Evolutionary conservation across 768 basidiomycete genomes (phyloP).

Genomic region (Pisolithus microcarpus): DNA sequence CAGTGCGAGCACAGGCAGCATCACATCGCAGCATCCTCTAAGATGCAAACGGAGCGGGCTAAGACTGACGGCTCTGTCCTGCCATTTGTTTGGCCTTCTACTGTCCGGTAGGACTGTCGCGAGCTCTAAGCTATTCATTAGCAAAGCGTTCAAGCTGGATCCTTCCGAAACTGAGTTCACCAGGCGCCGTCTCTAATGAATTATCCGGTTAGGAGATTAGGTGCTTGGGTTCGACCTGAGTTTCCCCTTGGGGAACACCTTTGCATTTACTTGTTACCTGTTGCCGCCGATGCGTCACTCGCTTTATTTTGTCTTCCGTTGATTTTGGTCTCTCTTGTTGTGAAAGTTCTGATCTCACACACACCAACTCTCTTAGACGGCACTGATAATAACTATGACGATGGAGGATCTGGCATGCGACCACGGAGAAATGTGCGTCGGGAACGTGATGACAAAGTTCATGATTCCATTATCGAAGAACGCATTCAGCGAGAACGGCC

Average conservation of each 20-base stretch:
- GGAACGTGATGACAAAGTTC: conserved; percentile 83
- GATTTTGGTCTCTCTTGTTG: conserved; percentile 36
- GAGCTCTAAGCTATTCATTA: conserved; percentile 43
- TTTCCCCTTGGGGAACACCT: conserved; percentile 10
- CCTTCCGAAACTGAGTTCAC: conserved; percentile 24
- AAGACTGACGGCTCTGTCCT: conserved; percentile 32
- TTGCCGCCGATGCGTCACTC: conserved; percentile 39
- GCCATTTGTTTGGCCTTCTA: conserved; percentile 15
- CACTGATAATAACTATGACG: conserved; percentile 47
- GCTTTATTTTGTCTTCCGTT: conserved; percentile 34
- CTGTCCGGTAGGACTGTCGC: conserved; percentile 31
- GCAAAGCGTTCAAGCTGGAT: conserved; percentile 39
- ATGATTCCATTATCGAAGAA: conserved; percentile 89
- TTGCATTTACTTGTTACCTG: conserved; percentile 11
- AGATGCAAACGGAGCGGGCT: conserved; percentile 47
- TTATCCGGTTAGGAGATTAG: conserved; percentile 12
- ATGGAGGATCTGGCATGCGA: conserved; percentile 40
- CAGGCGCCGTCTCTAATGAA: conserved; percentile 13
- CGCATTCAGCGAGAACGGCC: conserved; percentile 90
- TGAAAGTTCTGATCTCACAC: conserved; percentile 40
- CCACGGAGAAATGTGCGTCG: conserved; percentile 51
- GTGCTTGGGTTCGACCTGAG: conserved; percentile 17
- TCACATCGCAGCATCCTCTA: conserved; percentile 27
- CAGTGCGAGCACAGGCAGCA: conserved; percentile 38
- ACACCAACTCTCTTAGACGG: conserved; percentile 51